Evolutionary conservation across 2,329 filamentous ascomycete species (phyloP), one percentile per base, ranked within the genome.

Genomic region (Thielaviopsis populi): DNA sequence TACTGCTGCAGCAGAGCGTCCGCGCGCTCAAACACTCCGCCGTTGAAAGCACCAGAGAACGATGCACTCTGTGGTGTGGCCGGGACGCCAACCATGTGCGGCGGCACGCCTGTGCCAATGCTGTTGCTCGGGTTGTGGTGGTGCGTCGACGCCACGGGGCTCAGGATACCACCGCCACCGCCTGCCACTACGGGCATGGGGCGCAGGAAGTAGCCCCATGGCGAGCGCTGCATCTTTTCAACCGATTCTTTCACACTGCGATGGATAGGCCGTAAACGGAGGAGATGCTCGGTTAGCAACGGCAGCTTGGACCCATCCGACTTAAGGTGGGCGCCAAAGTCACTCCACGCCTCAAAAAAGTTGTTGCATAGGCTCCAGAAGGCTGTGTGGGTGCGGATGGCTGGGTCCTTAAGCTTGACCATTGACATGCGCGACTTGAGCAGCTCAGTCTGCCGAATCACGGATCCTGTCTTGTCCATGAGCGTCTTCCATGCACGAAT

Each of bases 401-500:
- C 85, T 7, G 89, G 88, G 69, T 96, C 91, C 71, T 92, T 94
- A 11, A 95, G 78, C 72, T 91, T 91, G 76, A 96, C 89, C 58
- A 81, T 80, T 2, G 85, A 89, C 11, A 96, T 75, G n/a, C 86
- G 82, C 46, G 78, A 78, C 70, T 88, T 86, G 33, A 96, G 78
- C 11, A 82, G 79, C 69, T 91, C 85, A 1, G 88, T 88, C 68
- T 88, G 85, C 64, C 88, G 82, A 50, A 91, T 80, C 19, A 88
- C 84, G 13, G 82, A 77, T 53, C 81, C 82, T 70, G 87, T 91
- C 70, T 86, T 87, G 58, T 83, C 79, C 62, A 92, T 84, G 56
- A 95, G 79, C 1, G 79, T 77, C 63, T 80, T 85, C 86, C 88
- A 91, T 63, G 84, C 79, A 61, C 84, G 79, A 33, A 85, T 76